phyloP scores from a whole-genome alignment of 1,139 yeast genomes.

The Suhomyces panamericanus region DNA sequence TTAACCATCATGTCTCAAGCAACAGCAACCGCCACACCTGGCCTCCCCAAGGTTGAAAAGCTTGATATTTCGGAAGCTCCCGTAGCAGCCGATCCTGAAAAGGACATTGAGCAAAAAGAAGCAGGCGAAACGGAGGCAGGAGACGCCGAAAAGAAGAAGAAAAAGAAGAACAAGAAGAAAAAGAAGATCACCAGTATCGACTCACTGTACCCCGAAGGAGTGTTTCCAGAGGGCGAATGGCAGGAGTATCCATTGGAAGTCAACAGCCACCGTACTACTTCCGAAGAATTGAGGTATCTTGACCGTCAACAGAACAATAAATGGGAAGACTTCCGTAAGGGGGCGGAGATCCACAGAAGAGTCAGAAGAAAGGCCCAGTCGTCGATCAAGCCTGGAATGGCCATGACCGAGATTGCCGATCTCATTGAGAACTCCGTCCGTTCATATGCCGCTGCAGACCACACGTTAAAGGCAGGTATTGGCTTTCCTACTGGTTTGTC shows the following conservation, averaged over 20 bases:
- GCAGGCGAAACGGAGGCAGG: constrained; percentile 41
- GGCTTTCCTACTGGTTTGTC: constrained; percentile 98
- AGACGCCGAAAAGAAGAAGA: constrained; percentile 10
- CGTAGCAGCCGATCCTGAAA: neutral
- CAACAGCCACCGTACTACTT: constrained; percentile 75
- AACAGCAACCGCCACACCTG: neutral
- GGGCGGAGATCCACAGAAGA: constrained; percentile 92
- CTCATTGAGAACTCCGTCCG: constrained; percentile 84
- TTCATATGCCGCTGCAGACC: constrained; percentile 66
- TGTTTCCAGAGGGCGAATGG: constrained; percentile 90
- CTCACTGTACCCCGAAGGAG: constrained; percentile 65
- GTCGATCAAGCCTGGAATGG: constrained; percentile 85
- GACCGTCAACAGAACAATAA: constrained; percentile 64
- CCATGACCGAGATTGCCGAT: constrained; percentile 86
- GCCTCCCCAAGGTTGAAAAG: constrained; percentile 6
- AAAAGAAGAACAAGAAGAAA: constrained; percentile 46
- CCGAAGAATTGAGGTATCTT: constrained; percentile 79
- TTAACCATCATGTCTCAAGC: constrained; percentile 3
- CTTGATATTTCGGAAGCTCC: constrained; percentile 8
- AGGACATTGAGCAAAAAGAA: constrained; percentile 15
- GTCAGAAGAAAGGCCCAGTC: constrained; percentile 80
- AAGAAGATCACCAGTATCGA: constrained; percentile 59
- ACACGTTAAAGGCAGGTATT: constrained; percentile 73
- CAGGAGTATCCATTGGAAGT: constrained; percentile 69
- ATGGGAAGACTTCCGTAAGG: constrained; percentile 92